These are phyloP conservation scores for Saccharomyces jurei DNA, from an alignment of 805 yeast species.

Conservation along the genomic window DNA sequence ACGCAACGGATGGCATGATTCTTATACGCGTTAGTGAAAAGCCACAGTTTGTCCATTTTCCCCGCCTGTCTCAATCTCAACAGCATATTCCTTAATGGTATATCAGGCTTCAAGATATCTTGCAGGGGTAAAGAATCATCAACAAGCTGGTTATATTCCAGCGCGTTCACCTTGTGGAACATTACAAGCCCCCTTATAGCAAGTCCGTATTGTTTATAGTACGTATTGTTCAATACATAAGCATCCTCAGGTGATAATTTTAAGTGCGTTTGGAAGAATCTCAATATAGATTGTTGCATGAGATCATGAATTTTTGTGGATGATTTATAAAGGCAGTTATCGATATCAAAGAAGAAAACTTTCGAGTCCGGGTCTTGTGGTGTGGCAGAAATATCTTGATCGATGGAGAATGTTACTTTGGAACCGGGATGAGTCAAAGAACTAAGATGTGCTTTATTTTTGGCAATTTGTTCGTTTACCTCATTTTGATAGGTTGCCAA, in stretches of 20 bases:
- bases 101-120: constrained; percentile 54
- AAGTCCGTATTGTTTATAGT: constrained; percentile 78
- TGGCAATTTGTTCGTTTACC: constrained; percentile 20
- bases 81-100: constrained; percentile 43
- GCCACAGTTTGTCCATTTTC: constrained; percentile 69
- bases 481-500: constrained; percentile 12
- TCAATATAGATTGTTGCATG: constrained; percentile 77
- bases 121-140: constrained; percentile 87
- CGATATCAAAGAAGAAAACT: constrained; percentile 79
- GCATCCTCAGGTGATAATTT: constrained; percentile 63
- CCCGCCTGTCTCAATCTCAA: constrained; percentile 33
- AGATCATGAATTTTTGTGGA: constrained; percentile 65
- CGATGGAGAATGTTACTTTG: constrained; percentile 25
- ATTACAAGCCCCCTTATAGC: constrained; percentile 78
- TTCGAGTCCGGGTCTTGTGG: constrained; percentile 19
- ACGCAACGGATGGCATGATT: constrained; percentile 79
- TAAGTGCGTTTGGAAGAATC: constrained; percentile 61
- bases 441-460: constrained; percentile 28
- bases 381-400: constrained; percentile 16
- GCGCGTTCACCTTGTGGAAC: constrained; percentile 62
- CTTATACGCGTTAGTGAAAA: constrained; percentile 86
- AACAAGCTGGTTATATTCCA: constrained; percentile 76
- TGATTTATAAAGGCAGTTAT: constrained; percentile 76
- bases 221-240: constrained; percentile 51
- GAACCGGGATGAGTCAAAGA: constrained; percentile 32